Percentiles rank a stretch among this genome's conserved stretches.
Conservation (phyloP, 257 asterid genomes). For the Orobanche coerulescens region DNA sequence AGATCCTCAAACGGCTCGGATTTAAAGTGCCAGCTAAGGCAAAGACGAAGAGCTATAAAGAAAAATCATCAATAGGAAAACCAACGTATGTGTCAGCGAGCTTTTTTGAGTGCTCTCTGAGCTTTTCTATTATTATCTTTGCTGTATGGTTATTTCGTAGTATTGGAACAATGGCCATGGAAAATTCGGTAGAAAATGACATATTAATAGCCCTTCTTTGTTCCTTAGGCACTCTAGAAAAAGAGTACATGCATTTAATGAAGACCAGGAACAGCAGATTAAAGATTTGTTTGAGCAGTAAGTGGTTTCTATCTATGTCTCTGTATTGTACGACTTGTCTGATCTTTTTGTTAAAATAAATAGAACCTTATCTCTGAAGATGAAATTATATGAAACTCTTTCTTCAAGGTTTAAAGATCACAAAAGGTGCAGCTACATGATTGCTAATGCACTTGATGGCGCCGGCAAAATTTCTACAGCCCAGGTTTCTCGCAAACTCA, state of each 20-base stretch:
- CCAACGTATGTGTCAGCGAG: conserved; percentile 49
- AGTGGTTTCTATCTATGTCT: conserved; percentile 34
- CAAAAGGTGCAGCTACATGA: conserved; percentile 79
- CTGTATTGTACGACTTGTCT: conserved; percentile 4
- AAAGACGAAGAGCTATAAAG: conserved; percentile 32
- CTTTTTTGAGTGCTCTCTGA: conserved; percentile 14
- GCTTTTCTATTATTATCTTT: background rate
- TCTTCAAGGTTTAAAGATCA: conserved; percentile 75
- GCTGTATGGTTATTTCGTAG: background rate
- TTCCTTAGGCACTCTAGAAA: conserved; percentile 63
- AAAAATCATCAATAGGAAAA: conserved; percentile 36
- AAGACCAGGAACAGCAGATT: conserved; percentile 68
- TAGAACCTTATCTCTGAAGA: conserved; percentile 22
- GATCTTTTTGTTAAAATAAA: conserved; percentile 5
- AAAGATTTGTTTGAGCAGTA: conserved; percentile 79
- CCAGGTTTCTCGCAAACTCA: conserved; percentile 73
- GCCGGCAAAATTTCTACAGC: conserved; percentile 57
- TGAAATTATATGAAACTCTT: conserved; percentile 19
- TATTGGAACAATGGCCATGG: background rate
- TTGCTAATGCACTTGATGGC: conserved; percentile 74
- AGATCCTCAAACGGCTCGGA: conserved; percentile 48
- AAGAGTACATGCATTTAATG: conserved; percentile 66
- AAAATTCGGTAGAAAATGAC: conserved; percentile 8
- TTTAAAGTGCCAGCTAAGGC: conserved; percentile 42
- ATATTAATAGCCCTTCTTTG: conserved; percentile 9